phyloP scores from a whole-genome alignment of 306 rosid species.

The Cucurbita argyrosperma region DNA sequence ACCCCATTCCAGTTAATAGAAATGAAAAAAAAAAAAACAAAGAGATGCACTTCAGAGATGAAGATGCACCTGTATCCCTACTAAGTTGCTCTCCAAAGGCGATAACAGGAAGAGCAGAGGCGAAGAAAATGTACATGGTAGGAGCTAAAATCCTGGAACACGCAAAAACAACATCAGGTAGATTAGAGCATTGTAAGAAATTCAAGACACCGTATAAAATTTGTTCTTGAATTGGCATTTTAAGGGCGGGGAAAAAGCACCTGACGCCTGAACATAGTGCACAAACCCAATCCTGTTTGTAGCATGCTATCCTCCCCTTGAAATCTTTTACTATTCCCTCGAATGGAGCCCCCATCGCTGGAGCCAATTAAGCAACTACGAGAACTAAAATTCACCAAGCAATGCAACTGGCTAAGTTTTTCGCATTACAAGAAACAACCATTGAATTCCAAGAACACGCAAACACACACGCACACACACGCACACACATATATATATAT shows the following conservation, averaged over 20 bases:
- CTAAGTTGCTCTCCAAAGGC: conserved; percentile 80
- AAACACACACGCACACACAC: not conserved
- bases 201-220: not conserved
- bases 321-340: conserved; percentile 51
- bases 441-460: not conserved
- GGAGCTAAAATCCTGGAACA: conserved; percentile 67
- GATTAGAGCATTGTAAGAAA: not conserved
- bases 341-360: conserved; percentile 40
- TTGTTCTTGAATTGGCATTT: not conserved
- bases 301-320: conserved; percentile 61
- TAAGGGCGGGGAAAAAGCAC: conserved; percentile 8
- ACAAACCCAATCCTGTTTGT: conserved; percentile 59
- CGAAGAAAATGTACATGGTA: conserved; percentile 75
- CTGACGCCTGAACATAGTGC: conserved; percentile 44
- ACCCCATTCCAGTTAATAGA: not conserved
- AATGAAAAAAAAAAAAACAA: not conserved
- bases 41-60: not conserved
- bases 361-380: not conserved
- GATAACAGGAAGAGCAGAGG: conserved; percentile 85
- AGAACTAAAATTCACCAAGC: not conserved
- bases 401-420: not conserved
- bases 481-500: not conserved
- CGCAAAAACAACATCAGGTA: not conserved
- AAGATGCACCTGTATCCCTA: conserved; percentile 56
- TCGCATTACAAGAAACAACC: conserved; percentile 7